Evolutionary conservation across 2,329 filamentous ascomycete genomes (phyloP).

Genomic region (Penicillium sclerotiorum): DNA sequence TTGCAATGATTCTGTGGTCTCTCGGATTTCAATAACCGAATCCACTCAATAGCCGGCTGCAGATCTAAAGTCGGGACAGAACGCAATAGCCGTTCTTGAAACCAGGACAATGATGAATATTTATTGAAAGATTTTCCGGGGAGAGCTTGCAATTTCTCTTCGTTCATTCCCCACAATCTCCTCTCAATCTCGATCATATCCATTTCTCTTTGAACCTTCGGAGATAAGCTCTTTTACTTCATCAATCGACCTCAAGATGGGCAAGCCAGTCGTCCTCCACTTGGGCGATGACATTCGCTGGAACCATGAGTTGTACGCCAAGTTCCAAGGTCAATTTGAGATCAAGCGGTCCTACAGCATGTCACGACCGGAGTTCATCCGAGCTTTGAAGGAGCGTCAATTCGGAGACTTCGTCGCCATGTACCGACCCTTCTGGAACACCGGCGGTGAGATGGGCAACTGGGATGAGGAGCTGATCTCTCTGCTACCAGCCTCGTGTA

Average conservation of each 20-base stretch:
- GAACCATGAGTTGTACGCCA: conserved; percentile 47
- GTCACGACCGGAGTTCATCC: conserved; percentile 43
- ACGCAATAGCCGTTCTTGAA: conserved; percentile 14
- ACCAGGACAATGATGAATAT: not conserved
- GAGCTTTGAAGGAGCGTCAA: conserved; percentile 44
- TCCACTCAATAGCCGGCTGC: conserved; percentile 15
- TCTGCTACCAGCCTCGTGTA: conserved; percentile 56
- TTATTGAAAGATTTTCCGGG: not conserved
- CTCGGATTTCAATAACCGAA: conserved; percentile 21
- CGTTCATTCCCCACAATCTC: not conserved
- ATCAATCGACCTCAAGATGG: conserved; percentile 17
- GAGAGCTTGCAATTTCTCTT: not conserved
- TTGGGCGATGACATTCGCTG: conserved; percentile 54
- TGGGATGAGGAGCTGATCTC: conserved; percentile 63
- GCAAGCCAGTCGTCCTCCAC: conserved; percentile 45
- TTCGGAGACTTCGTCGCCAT: conserved; percentile 50
- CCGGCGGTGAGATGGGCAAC: conserved; percentile 66
- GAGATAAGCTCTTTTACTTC: no score
- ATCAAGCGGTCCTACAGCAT: conserved; percentile 40
- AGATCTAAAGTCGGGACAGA: not conserved
- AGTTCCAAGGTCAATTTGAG: conserved; percentile 45
- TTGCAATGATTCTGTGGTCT: no score
- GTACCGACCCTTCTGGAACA: conserved; percentile 65
- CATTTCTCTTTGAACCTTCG: not conserved
- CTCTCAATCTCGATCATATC: not conserved